Evolutionary conservation across 2,329 filamentous ascomycete genomes (phyloP).

Genomic region (Biscogniauxia mediterranea): DNA sequence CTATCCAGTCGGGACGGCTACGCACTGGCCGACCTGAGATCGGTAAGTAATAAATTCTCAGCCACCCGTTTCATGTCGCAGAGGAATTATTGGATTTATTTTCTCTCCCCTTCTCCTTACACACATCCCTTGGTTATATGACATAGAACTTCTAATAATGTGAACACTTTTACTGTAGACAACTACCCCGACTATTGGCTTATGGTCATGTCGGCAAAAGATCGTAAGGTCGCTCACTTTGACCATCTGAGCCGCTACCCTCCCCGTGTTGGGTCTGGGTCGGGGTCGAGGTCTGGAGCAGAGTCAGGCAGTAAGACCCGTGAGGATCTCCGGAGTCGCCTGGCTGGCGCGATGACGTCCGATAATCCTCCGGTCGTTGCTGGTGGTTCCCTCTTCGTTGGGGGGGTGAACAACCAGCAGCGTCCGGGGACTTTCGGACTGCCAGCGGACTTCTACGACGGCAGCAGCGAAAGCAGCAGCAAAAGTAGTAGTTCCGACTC

Average conservation of each 20-base stretch:
- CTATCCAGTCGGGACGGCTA: constrained; percentile 6
- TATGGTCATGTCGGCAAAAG: no score
- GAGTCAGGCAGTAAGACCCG: neutral
- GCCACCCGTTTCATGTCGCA: no score
- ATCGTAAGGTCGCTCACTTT: no score
- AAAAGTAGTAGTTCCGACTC: neutral
- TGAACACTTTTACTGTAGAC: no score
- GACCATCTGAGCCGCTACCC: no score
- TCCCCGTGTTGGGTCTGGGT: neutral
- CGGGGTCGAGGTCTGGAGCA: neutral
- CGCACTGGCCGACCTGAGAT: constrained; percentile 10
- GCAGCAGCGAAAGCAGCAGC: neutral
- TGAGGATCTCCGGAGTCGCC: no score
- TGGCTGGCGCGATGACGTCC: no score
- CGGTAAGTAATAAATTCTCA: constrained; percentile 3
- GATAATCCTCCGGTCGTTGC: no score
- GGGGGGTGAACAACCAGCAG: neutral
- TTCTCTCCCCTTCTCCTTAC: neutral
- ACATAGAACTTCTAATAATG: no score
- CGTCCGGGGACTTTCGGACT: neutral
- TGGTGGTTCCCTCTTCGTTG: neutral
- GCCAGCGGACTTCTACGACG: neutral
- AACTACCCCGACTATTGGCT: no score
- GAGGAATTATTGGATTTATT: neutral
- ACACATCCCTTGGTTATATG: no score